phyloP scores from a whole-genome alignment of 2,329 filamentous ascomycete species.

The Neonectria magnoliae region DNA sequence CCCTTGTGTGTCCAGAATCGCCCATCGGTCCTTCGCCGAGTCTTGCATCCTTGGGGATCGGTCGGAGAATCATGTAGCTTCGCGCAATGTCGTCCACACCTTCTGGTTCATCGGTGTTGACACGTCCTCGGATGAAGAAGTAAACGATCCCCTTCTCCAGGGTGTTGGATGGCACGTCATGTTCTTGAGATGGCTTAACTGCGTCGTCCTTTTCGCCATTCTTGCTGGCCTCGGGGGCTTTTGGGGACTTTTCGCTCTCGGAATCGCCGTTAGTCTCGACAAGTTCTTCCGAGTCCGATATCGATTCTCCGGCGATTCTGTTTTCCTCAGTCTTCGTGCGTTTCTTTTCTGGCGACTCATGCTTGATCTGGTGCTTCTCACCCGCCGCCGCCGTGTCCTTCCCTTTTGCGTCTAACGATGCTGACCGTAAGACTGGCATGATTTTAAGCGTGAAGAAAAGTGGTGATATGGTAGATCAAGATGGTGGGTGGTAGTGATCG shows the following conservation, averaged over 20 bases:
- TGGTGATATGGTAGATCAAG: background rate
- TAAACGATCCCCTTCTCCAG: constrained; percentile 91
- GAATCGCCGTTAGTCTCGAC: constrained; percentile 19
- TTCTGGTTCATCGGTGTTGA: constrained; percentile 76
- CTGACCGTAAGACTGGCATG: background rate
- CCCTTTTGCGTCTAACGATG: constrained; percentile 4
- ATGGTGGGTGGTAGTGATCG: background rate
- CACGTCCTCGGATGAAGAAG: constrained; percentile 86
- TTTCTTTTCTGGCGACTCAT: constrained; percentile 41
- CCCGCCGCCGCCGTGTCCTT: constrained; percentile 31
- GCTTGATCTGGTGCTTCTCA: constrained; percentile 44
- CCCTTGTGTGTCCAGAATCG: constrained; percentile 69
- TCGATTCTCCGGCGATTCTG: background rate
- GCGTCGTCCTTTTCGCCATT: constrained; percentile 29
- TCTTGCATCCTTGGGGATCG: constrained; percentile 72
- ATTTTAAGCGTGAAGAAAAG: background rate
- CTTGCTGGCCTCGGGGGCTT: constrained; percentile 7
- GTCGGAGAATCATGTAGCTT: constrained; percentile 82
- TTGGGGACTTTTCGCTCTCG: background rate
- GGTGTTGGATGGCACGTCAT: constrained; percentile 60
- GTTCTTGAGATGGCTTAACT: constrained; percentile 35
- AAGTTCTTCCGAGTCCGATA: background rate
- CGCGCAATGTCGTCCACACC: constrained; percentile 78
- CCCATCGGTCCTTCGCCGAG: constrained; percentile 63
- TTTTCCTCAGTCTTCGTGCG: constrained; percentile 36